phyloP scores from a whole-genome alignment of 148 eudicot genomes.

The Diospyros kaki region DNA sequence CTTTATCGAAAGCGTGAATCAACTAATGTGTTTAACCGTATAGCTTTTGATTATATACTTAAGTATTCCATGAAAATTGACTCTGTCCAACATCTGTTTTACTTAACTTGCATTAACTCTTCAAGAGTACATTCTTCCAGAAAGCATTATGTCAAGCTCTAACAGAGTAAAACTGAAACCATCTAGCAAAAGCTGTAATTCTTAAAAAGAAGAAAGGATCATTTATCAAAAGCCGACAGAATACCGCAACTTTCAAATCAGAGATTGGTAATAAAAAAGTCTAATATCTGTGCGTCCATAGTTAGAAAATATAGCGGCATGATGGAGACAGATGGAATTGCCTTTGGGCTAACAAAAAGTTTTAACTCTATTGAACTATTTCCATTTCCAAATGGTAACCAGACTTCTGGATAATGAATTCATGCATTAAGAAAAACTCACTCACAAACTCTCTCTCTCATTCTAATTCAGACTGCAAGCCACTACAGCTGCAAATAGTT shows the following conservation, averaged over 20 bases:
- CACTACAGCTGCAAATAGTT: neutral
- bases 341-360: too few species aligned
- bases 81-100: neutral
- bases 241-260: too few species aligned
- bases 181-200: neutral
- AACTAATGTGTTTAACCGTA: neutral
- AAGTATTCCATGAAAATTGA: neutral
- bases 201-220: neutral
- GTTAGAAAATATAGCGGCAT: too few species aligned
- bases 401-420: neutral
- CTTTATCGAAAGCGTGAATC: neutral
- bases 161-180: neutral
- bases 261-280: too few species aligned
- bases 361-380: too few species aligned
- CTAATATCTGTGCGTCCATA: too few species aligned
- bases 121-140: neutral
- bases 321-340: too few species aligned
- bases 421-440: neutral
- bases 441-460: neutral
- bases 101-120: neutral
- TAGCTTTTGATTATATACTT: neutral
- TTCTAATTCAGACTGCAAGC: neutral
- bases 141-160: neutral
- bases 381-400: neutral
- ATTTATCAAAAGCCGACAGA: neutral